Evolutionary conservation across 208 protist genomes (phyloP).

Genomic region (Naegleria gruberi): DNA sequence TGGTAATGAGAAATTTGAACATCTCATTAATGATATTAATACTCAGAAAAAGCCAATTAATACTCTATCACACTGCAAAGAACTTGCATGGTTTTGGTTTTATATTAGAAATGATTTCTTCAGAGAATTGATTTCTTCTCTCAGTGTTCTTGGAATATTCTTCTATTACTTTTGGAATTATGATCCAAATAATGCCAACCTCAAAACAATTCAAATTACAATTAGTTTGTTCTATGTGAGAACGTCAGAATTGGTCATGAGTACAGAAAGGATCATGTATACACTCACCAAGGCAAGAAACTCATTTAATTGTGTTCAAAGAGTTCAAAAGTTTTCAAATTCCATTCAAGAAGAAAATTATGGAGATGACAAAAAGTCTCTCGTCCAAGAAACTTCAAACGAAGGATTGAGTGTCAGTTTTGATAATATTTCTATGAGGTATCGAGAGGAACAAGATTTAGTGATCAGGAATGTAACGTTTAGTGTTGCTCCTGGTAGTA

Average conservation of each 20-base stretch:
- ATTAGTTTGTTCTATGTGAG: no score
- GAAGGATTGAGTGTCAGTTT: slow-evolving; percentile 34
- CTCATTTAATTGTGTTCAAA: slow-evolving; percentile 22
- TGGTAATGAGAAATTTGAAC: neutral
- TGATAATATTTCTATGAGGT: neutral
- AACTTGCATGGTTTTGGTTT: no score
- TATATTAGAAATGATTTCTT: no score
- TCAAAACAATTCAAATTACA: no score
- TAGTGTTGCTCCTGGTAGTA: slow-evolving; percentile 39
- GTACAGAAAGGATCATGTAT: slow-evolving; percentile 45
- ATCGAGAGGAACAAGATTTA: slow-evolving; percentile 16
- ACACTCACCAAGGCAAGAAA: slow-evolving; percentile 39
- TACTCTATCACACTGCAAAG: no score
- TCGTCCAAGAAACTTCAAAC: neutral
- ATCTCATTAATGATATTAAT: no score
- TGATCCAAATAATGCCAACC: no score
- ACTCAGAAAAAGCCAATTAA: no score
- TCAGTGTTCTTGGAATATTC: no score
- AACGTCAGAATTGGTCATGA: slow-evolving; percentile 54
- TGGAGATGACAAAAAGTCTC: neutral
- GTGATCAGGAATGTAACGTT: slow-evolving; percentile 36
- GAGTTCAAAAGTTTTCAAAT: slow-evolving; percentile 22
- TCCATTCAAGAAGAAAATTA: neutral
- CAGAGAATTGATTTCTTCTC: no score
- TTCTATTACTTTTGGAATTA: no score